A percentile compares a stretch with the other conserved stretches of the same genome.
These are phyloP conservation scores for Omphalea diandra DNA, from an alignment of 441 rosid species.

Conservation along the genomic window DNA sequence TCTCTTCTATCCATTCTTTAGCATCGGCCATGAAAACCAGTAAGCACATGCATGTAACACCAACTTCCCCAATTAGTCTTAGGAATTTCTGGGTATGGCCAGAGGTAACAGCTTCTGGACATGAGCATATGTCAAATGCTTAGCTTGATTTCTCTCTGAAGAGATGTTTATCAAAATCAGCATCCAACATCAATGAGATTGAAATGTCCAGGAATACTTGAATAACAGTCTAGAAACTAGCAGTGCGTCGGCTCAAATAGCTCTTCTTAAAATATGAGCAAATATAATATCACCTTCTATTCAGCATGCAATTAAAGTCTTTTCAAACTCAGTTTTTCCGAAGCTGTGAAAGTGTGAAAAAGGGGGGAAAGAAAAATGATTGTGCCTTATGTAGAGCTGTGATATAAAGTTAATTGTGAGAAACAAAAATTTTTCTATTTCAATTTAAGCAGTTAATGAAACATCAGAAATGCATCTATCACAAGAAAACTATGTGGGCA, in stretches of 20 bases:
- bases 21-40: not conserved
- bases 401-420: not conserved
- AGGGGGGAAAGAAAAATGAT: not conserved
- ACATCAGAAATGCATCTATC: not conserved
- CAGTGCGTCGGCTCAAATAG: not conserved
- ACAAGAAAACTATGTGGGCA: not conserved
- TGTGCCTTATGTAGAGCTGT: too few relatives aligned
- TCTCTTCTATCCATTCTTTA: not conserved
- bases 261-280: not conserved
- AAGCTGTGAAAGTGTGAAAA: not conserved
- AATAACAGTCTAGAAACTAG: not conserved
- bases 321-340: not conserved
- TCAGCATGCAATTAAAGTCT: not conserved
- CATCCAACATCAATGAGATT: not conserved
- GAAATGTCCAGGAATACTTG: not conserved
- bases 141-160: not conserved
- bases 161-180: slow-evolving; percentile 2
- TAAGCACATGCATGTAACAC: not conserved
- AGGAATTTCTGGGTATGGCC: not conserved
- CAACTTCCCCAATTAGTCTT: not conserved
- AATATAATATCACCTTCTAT: not conserved
- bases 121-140: not conserved
- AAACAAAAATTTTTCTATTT: not conserved
- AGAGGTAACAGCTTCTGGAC: not conserved
- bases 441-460: not conserved